phyloP scores from a whole-genome alignment of 164 flowering plant species.

The Sedum album region DNA sequence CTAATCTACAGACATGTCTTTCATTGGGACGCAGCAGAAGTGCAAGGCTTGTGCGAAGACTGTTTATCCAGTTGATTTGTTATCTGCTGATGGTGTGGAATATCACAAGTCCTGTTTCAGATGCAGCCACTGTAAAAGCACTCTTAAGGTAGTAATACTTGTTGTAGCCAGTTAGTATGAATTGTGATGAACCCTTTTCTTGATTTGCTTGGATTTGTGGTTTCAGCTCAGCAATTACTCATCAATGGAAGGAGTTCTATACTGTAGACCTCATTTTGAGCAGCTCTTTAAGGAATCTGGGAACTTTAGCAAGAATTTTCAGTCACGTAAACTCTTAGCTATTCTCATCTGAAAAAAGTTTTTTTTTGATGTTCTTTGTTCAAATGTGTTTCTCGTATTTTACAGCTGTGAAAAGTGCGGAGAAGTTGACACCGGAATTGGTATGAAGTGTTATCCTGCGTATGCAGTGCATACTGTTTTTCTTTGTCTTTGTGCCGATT shows the following conservation, averaged over 20 bases:
- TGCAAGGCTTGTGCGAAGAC: conserved; percentile 95
- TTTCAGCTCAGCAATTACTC: conserved; percentile 56
- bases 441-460: background rate
- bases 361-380: too few relatives aligned
- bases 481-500: too few relatives aligned
- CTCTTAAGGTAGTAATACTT: conserved; percentile 54
- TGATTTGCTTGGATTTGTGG: background rate
- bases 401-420: conserved; percentile 2
- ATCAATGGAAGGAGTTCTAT: too few relatives aligned
- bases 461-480: background rate
- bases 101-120: conserved; percentile 92
- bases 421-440: conserved; percentile 8
- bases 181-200: too few relatives aligned
- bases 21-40: conserved; percentile 85
- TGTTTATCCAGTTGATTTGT: conserved; percentile 76
- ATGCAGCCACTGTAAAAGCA: too few relatives aligned
- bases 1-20: too few relatives aligned
- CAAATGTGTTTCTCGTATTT: background rate
- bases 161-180: too few relatives aligned
- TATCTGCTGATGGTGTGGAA: conserved; percentile 83
- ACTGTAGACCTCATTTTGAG: too few relatives aligned
- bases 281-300: too few relatives aligned
- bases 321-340: conserved; percentile 59
- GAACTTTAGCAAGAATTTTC: too few relatives aligned
- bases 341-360: too few relatives aligned